Base-by-base conservation (phyloP, 1,139 yeast species). In the Debaryomycetaceae sp. region DNA sequence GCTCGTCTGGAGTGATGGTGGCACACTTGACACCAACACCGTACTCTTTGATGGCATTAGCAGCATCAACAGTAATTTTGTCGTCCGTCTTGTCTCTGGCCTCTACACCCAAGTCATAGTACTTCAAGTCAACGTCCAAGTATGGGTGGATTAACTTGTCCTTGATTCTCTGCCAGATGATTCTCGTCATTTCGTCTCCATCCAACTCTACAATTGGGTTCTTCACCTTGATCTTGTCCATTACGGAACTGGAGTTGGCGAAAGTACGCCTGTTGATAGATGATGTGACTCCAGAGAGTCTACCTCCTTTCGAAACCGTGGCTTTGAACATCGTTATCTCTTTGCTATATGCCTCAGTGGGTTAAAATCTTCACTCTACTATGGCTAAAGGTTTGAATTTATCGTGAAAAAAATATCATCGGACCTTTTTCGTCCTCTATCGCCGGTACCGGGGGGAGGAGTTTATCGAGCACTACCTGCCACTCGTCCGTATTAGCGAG, bases 1-100 rank as follows among this genome's bases (percentile, higher is more conserved):
- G 84, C 65, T 86, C 95, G 62, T 86, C 95, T 1, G 95, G 95
- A 1, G 95, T 86, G 56, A 86, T 86, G 38, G 95, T 86, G 47
- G 95, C 95, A 76, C 95, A 86, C 66, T 86, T 86, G 53, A 86
- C 81, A 47, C 91, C 95, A 37, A 86, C 95, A 49, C 91, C 91
- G 57, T 82, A 81, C 61, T 85, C 68, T 62, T 80, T 74, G 51
- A 85, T 86, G 38, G 93, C 93, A 45, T 82, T 70, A 17, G 93
- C 95, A 24, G 91, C 85, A 50, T 86, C 93, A 33, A 76, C 57
- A 20, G 95, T 86, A 52, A 86, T 82, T 63, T 83, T 72, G 62
- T 86, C 95, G 49, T 83, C 70, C 33, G 95, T 85, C 47, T 76
- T 67, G 60, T 86, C 95, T 66, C 95, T 76, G 55, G 81, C 74